These are phyloP conservation scores for Backusella tuberculispora DNA, from an alignment of 192 early-diverging fungal species.

Conservation along the genomic window DNA sequence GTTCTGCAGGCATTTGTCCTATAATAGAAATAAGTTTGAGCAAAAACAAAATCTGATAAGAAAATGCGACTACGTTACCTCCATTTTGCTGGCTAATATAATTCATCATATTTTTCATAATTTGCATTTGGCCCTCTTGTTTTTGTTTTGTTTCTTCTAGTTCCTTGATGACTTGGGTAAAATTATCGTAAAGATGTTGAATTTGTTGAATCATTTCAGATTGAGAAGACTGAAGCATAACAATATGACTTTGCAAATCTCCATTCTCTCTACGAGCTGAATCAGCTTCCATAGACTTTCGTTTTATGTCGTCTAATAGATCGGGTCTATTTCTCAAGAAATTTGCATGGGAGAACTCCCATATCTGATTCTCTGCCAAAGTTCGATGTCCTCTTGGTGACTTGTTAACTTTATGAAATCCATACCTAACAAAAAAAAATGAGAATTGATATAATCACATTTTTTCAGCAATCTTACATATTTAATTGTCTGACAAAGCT, in stretches of 20 bases:
- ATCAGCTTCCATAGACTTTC: conserved; percentile 89
- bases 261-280: conserved; percentile 71
- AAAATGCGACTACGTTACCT: conserved; percentile 19
- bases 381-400: conserved; percentile 84
- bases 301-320: conserved; percentile 88
- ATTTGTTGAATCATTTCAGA: conserved; percentile 76
- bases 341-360: conserved; percentile 88
- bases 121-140: conserved; percentile 67
- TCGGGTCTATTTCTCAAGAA: conserved; percentile 78
- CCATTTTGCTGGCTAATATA: conserved; percentile 52
- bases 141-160: conserved; percentile 73
- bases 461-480: conserved; percentile 56
- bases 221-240: conserved; percentile 78
- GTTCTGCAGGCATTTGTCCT: conserved; percentile 30
- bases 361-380: conserved; percentile 88
- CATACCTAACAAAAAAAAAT: conserved; percentile 57
- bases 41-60: background rate
- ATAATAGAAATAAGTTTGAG: conserved; percentile 12
- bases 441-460: background rate
- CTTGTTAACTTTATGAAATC: conserved; percentile 94
- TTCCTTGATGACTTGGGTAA: conserved; percentile 72
- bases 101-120: conserved; percentile 69
- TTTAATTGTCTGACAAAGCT: conserved; percentile 89
- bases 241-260: conserved; percentile 75
- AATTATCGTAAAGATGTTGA: conserved; percentile 73